Conservation (phyloP, 1,284 basidiomycete species). For the Hortiboletus rubellus region DNA sequence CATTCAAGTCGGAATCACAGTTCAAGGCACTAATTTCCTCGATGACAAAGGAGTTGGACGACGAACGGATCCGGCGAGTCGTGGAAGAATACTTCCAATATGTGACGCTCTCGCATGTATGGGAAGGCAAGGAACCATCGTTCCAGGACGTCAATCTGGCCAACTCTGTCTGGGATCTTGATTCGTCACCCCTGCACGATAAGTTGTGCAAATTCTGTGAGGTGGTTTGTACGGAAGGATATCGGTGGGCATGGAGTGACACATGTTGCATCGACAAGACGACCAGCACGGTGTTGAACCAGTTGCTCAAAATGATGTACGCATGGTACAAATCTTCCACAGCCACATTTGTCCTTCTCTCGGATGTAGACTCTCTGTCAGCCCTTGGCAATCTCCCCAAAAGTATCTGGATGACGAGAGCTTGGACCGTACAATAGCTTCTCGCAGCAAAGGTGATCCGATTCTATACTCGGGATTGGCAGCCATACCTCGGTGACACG, state of each 20-base stretch:
- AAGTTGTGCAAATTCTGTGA: slow-evolving; percentile 1
- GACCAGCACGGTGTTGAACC: too few relatives aligned
- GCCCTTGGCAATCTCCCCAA: background rate
- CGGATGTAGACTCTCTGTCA: background rate
- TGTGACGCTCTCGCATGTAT: slow-evolving; percentile 16
- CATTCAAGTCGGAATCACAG: slow-evolving; percentile 3
- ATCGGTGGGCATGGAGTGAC: too few relatives aligned
- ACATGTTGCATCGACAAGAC: too few relatives aligned
- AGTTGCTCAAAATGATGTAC: too few relatives aligned
- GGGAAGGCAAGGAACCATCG: slow-evolving; percentile 4
- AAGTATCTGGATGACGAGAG: slow-evolving; percentile 11
- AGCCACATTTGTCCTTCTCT: background rate
- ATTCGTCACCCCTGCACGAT: background rate
- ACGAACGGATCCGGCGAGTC: background rate
- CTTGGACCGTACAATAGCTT: slow-evolving; percentile 12
- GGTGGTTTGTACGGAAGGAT: too few relatives aligned
- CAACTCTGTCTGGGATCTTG: background rate
- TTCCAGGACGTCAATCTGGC: slow-evolving; percentile 7
- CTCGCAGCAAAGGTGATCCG: slow-evolving; percentile 2
- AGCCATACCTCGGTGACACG: slow-evolving; percentile 3
- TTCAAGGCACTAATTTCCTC: slow-evolving; percentile 10
- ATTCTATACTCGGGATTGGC: slow-evolving; percentile 7
- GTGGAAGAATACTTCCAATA: slow-evolving; percentile 11
- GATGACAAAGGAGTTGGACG: background rate
- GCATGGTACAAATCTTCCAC: background rate